phyloP scores from a whole-genome alignment of 2,329 filamentous ascomycete genomes.

The Exophiala dermatitidis region DNA sequence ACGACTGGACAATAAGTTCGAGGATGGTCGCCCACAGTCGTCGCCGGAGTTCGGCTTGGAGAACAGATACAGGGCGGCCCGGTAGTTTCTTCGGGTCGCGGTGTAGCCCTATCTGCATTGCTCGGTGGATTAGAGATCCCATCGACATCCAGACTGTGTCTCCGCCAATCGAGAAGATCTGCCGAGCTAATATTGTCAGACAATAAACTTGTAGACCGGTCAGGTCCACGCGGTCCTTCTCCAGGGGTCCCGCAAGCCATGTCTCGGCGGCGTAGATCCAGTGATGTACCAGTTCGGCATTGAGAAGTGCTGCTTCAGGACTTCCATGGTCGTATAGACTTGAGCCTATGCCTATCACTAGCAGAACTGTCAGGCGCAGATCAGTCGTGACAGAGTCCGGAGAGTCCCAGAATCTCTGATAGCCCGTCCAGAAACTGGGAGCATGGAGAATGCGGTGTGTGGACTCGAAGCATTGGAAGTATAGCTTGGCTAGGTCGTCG shows the following conservation, averaged over 20 bases:
- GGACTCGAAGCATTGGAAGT: slow-evolving; percentile 27
- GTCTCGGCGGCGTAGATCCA: slow-evolving; percentile 33
- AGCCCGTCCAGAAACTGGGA: slow-evolving; percentile 30
- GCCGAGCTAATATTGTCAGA: slow-evolving; percentile 32
- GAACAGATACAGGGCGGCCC: slow-evolving; percentile 7
- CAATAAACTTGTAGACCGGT: slow-evolving; percentile 34
- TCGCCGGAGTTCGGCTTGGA: slow-evolving; percentile 27
- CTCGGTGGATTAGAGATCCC: slow-evolving; percentile 28
- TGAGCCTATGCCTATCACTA: slow-evolving; percentile 33
- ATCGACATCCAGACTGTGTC: slow-evolving; percentile 33
- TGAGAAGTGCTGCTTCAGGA: not conserved
- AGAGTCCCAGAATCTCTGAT: slow-evolving; percentile 27
- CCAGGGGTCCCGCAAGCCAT: slow-evolving; percentile 34
- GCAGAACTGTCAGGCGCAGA: slow-evolving; percentile 31
- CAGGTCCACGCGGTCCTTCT: slow-evolving; percentile 29
- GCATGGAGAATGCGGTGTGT: slow-evolving; percentile 32
- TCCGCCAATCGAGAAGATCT: slow-evolving; percentile 31
- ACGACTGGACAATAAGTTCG: slow-evolving; percentile 31
- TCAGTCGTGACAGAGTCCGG: slow-evolving; percentile 18
- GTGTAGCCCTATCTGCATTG: slow-evolving; percentile 33
- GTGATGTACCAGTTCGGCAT: not conserved
- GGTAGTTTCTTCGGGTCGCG: slow-evolving; percentile 29
- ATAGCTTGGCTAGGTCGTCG: slow-evolving; percentile 10
- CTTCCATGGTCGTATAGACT: not conserved
- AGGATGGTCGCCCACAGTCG: slow-evolving; percentile 34